phyloP scores from a whole-genome alignment of 495 filamentous ascomycete species.

The Poronia punctata region DNA sequence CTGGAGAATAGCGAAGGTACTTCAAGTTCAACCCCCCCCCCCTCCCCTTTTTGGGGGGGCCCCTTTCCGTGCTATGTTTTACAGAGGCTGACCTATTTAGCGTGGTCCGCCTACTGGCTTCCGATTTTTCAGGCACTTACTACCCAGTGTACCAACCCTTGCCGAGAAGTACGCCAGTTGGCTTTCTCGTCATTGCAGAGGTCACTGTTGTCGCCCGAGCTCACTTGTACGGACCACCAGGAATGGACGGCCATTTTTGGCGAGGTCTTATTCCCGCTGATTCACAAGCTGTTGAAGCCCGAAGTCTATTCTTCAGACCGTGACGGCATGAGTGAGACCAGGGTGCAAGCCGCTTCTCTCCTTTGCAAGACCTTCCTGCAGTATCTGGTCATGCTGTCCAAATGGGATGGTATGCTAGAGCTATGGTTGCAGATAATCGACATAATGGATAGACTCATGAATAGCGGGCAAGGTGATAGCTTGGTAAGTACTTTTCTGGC shows the following conservation, averaged over 20 bases:
- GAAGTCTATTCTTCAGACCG: constrained; percentile 93
- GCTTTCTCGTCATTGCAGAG: constrained; percentile 83
- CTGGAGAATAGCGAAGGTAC: constrained; percentile 78
- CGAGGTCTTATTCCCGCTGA: constrained; percentile 92
- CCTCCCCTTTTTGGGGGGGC: too few relatives aligned
- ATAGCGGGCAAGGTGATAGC: constrained; percentile 87
- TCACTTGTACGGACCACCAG: constrained; percentile 69
- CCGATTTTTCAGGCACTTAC: constrained; percentile 87
- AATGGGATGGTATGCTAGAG: constrained; percentile 87
- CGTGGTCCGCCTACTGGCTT: constrained; percentile 97
- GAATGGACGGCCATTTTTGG: constrained; percentile 95
- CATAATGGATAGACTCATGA: constrained; percentile 94
- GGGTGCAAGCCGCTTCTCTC: constrained; percentile 84
- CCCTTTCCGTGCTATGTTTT: background rate
- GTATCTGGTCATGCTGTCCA: constrained; percentile 76
- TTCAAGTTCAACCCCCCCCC: too few relatives aligned
- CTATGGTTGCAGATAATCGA: constrained; percentile 90
- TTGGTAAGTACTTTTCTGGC: constrained; percentile 50
- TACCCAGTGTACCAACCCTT: constrained; percentile 88
- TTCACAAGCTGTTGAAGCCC: constrained; percentile 81
- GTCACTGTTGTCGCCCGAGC: constrained; percentile 69
- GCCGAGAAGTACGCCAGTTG: constrained; percentile 84
- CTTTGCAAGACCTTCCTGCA: constrained; percentile 94
- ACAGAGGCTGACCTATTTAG: constrained; percentile 38
- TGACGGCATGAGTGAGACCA: constrained; percentile 88